Percentiles rank a stretch among this genome's conserved stretches.
Evolutionary conservation across 257 asterid genomes (phyloP).

Genomic region (Petunia axillaris): DNA sequence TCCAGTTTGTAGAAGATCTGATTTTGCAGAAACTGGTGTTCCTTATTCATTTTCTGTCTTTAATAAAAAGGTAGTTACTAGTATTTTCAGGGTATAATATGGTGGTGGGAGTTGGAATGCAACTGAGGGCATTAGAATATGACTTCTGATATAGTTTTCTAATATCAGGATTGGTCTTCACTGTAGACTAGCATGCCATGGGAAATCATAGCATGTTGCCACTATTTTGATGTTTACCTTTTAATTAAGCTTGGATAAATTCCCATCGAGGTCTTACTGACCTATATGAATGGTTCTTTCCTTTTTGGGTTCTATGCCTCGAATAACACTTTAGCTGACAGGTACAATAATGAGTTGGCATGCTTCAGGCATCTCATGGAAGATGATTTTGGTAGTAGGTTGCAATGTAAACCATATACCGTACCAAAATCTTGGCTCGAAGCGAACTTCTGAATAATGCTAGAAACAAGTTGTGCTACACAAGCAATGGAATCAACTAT

Average conservation of each 20-base stretch:
- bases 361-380: not conserved
- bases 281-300: not conserved
- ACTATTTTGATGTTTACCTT: not conserved
- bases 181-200: not conserved
- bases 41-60: not conserved
- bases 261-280: not conserved
- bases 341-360: not conserved
- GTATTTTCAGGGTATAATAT: not conserved
- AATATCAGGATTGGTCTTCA: not conserved
- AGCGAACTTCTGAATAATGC: not conserved
- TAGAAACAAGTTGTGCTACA: not conserved
- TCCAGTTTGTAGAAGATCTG: not conserved
- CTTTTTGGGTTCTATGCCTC: not conserved
- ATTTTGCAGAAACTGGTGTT: not conserved
- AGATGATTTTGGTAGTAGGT: not conserved
- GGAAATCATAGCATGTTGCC: not conserved
- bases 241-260: not conserved
- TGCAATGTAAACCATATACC: not conserved
- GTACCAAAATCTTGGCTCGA: not conserved
- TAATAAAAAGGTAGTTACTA: not conserved
- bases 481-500: conserved; percentile 58
- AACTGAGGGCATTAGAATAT: not conserved
- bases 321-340: not conserved
- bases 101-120: conserved; percentile 2
- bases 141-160: not conserved